Conservation (phyloP, 2,329 filamentous ascomycete species). For the Cladophialophora chaetospira region DNA sequence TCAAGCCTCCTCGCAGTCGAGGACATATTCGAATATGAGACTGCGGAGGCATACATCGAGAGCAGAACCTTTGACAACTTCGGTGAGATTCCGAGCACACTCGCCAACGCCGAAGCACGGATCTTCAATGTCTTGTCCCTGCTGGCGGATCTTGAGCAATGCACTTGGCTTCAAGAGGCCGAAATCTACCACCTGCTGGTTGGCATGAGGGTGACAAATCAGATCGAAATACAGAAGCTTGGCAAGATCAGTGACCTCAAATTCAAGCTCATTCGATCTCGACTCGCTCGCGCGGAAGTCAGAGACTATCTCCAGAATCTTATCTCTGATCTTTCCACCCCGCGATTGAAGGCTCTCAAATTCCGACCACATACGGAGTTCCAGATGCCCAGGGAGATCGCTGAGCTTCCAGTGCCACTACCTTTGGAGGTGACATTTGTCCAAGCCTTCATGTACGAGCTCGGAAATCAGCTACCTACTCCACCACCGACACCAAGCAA, state of each 20-base stretch:
- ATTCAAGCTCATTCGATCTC: too few relatives aligned
- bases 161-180: too few relatives aligned
- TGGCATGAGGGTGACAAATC: too few relatives aligned
- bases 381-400: not conserved
- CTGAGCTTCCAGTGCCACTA: not conserved
- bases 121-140: too few relatives aligned
- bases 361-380: not conserved
- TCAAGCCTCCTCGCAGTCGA: not conserved
- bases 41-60: not conserved
- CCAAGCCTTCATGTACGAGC: not conserved
- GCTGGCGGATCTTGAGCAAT: too few relatives aligned
- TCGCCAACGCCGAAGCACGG: not conserved
- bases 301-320: too few relatives aligned
- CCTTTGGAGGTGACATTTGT: not conserved
- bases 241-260: too few relatives aligned
- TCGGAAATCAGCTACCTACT: not conserved
- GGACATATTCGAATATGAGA: not conserved
- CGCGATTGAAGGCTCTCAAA: not conserved
- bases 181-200: too few relatives aligned
- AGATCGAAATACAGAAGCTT: too few relatives aligned
- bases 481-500: not conserved
- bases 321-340: too few relatives aligned
- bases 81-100: not conserved
- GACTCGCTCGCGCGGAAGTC: too few relatives aligned
- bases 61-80: not conserved